Percentiles rank a stretch among this genome's conserved stretches.
phyloP scores from a whole-genome alignment of 768 basidiomycete species.

The Sporobolomyces phaffii region DNA sequence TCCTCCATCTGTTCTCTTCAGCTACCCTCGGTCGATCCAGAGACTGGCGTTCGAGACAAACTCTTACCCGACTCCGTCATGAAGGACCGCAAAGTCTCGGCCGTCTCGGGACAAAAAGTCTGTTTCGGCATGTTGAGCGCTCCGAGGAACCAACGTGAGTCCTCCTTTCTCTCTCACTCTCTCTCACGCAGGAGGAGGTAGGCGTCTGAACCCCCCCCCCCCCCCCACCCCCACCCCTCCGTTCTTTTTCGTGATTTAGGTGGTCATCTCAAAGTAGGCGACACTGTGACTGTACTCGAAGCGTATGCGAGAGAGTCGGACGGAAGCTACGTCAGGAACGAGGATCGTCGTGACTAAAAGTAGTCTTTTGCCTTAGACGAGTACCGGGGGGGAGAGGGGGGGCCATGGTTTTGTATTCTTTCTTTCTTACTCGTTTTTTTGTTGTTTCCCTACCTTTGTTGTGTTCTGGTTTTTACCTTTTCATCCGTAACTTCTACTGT shows the following conservation, averaged over 20 bases:
- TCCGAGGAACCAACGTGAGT: slow-evolving; percentile 5
- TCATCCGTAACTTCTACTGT: too few relatives aligned
- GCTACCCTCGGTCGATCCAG: slow-evolving; percentile 30
- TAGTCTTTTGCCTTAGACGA: too few relatives aligned
- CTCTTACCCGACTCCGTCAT: slow-evolving; percentile 30
- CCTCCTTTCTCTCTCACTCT: neutral
- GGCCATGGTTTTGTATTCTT: too few relatives aligned
- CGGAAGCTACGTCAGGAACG: slow-evolving; percentile 12
- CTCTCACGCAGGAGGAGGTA: too few relatives aligned
- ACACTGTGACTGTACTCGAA: neutral
- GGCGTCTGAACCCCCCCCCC: too few relatives aligned
- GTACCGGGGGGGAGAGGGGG: too few relatives aligned
- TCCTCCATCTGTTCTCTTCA: neutral
- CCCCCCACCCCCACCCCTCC: too few relatives aligned
- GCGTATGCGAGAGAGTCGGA: neutral
- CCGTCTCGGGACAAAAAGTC: neutral
- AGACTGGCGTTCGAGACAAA: slow-evolving; percentile 16
- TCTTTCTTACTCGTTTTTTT: too few relatives aligned
- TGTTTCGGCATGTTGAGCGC: slow-evolving; percentile 25
- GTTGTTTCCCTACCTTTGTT: too few relatives aligned
- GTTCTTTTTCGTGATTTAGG: neutral
- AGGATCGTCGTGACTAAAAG: slow-evolving; percentile 1
- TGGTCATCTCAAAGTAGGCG: slow-evolving; percentile 13
- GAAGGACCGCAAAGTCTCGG: slow-evolving; percentile 20
- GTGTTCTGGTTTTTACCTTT: too few relatives aligned